Evolutionary conservation across 768 basidiomycete genomes (phyloP).

Genomic region (Amanita fuliginea): DNA sequence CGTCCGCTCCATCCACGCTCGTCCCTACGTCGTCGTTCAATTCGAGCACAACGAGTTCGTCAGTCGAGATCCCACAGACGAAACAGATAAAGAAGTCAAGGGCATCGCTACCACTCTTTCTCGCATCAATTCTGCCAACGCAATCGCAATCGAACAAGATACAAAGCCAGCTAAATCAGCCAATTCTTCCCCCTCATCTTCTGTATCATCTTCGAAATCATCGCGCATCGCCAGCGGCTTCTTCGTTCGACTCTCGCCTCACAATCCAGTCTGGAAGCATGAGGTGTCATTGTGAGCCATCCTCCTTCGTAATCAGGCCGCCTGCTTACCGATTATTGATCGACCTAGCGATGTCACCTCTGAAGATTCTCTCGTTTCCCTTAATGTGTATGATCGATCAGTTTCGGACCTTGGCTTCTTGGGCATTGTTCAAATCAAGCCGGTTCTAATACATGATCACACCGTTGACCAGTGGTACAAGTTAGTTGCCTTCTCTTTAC

Average conservation of each 20-base stretch:
- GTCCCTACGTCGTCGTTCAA: constrained; percentile 92
- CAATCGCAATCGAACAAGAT: constrained; percentile 45
- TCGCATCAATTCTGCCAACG: constrained; percentile 42
- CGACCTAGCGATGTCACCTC: constrained; percentile 83
- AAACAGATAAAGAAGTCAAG: constrained; percentile 82
- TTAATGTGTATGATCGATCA: constrained; percentile 89
- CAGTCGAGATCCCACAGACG: constrained; percentile 77
- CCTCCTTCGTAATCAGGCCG: constrained; percentile 2
- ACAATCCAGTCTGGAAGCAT: constrained; percentile 98
- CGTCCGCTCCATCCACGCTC: constrained; percentile 50
- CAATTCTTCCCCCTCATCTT: constrained; percentile 33
- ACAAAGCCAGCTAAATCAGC: constrained; percentile 29
- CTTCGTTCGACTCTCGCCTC: constrained; percentile 56
- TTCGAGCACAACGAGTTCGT: constrained; percentile 99
- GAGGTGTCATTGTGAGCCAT: constrained; percentile 92
- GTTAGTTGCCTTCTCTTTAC: constrained; percentile 34
- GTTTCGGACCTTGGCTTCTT: constrained; percentile 79
- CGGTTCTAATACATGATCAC: constrained; percentile 83
- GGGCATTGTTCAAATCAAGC: constrained; percentile 86
- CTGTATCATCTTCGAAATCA: constrained; percentile 24
- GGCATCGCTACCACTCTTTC: constrained; percentile 57
- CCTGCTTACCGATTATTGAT: not conserved
- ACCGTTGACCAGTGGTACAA: constrained; percentile 97
- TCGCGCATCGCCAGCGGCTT: constrained; percentile 29
- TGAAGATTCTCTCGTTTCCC: constrained; percentile 68